Evolutionary conservation across 2,329 filamentous ascomycete species (phyloP).

Genomic region (Teratosphaeria viscida): DNA sequence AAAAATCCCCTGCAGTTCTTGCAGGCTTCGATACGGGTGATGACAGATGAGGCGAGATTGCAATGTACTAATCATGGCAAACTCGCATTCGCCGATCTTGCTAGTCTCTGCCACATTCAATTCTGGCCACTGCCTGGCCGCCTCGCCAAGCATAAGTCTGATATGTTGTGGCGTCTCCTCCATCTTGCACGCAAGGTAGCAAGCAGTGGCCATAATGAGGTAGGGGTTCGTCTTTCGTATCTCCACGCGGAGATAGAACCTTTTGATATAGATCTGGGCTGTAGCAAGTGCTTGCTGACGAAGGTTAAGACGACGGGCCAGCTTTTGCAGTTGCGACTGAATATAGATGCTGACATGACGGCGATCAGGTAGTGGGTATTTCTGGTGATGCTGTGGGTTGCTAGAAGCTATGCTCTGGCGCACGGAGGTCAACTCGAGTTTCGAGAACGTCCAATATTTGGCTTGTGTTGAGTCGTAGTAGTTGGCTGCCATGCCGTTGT

Average conservation of each 20-base stretch:
- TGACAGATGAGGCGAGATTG: slow-evolving; percentile 81
- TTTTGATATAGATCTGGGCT: slow-evolving; percentile 86
- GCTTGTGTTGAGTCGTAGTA: slow-evolving; percentile 95
- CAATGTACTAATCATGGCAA: slow-evolving; percentile 84
- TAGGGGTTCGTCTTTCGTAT: slow-evolving; percentile 90
- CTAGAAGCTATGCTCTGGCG: slow-evolving; percentile 66
- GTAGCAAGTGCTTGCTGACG: slow-evolving; percentile 90
- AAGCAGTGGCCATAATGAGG: slow-evolving; percentile 79
- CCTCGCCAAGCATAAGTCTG: slow-evolving; percentile 76
- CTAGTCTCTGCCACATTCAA: slow-evolving; percentile 65
- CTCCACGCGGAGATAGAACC: slow-evolving; percentile 85
- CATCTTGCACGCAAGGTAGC: slow-evolving; percentile 96
- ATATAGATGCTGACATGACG: slow-evolving; percentile 85
- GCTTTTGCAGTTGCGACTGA: slow-evolving; percentile 71
- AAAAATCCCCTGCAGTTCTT: slow-evolving; percentile 59
- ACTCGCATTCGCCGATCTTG: slow-evolving; percentile 87
- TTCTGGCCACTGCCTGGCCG: slow-evolving; percentile 74
- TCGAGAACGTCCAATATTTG: slow-evolving; percentile 81
- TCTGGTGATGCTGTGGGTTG: slow-evolving; percentile 62
- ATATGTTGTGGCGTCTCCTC: slow-evolving; percentile 97
- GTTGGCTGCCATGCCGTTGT: slow-evolving; percentile 67
- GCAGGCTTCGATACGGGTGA: slow-evolving; percentile 77
- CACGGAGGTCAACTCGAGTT: slow-evolving; percentile 64
- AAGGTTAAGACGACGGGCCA: slow-evolving; percentile 73
- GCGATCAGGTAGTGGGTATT: slow-evolving; percentile 72